Evolutionary conservation across 2,329 filamentous ascomycete species (phyloP), one percentile per base, ranked within the genome.

Genomic region (Aureobasidium sp.): DNA sequence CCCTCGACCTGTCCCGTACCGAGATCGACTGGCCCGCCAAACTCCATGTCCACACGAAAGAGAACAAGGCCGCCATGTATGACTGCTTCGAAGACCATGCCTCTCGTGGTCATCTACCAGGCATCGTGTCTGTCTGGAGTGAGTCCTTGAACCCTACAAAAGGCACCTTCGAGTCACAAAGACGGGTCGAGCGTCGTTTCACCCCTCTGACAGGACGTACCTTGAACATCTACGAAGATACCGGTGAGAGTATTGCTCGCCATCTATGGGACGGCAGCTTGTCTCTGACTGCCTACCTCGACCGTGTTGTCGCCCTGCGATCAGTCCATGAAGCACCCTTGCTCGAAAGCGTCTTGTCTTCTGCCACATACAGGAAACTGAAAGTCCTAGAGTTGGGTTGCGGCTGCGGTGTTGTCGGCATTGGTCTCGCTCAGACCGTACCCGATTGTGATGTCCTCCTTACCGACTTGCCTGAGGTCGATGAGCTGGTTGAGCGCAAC

Each of bases 231-330:
- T 86, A 83, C 77, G 87, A 90, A 70, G 87, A 89, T 68, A 87
- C 85, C 0, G 86, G 87, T 4, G 87, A 90, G 68, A 88, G 85
- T 70, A 89, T 90, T 68, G 87, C 87, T 6, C 78, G 86, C 46
- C 87, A 90, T 74, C 79, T 89, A 53, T 90, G 87, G 87, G 84
- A 87, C 72, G 84, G 83, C 41, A 83, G 83, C 44, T 75, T 86
- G 20, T 78, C 81, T n/a, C 77, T 84, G 36, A 76, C 83, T 2
- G 79, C 80, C 47, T 79, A 81, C 62, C 74, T 85, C 57, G 75
- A 80, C 51, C 71, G 76, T 56, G 73, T 76, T 6, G 71, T 80
- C 32, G 70, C 72, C 56, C 70, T 67, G 58, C 69, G 64, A 42
- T 66, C 66, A 10, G 65, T 68, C 2, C 63, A 63, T n/a, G 69